Evolutionary conservation across 148 eudicot species (phyloP), one percentile per base, ranked within the genome.

Genomic region (Vaccinium macrocarpon): DNA sequence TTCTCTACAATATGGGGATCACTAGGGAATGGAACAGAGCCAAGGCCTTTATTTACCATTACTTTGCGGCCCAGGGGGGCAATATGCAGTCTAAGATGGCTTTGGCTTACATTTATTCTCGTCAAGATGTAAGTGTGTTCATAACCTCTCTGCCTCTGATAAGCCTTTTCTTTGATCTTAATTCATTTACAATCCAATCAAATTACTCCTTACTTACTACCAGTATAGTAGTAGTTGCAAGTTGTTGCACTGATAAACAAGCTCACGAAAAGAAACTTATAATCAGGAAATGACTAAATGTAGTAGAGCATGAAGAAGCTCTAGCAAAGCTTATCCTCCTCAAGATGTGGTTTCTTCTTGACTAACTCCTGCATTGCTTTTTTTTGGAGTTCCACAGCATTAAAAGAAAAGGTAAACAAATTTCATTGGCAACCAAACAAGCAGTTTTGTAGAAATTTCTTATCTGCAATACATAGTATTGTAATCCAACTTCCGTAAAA

Each of bases 71-170:
- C 9, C 68, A 86, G 21, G 92, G 89, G 1, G 98, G 99, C 18
- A 92, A 93, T 85, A 82, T 92, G 91, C 96, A 93, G 85, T 91
- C 97, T 11, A 97, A 95, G 93, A 91, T 97, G 95, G 97, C 93
- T 13, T 86, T 92, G 29, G 99, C 99, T 76, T 91, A 91, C 80
- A 93, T 91, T 25, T 97, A 97, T 79, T 84, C 92, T 82, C 89
- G 97, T 7, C 99, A 97, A 88, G 95, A 92, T 75, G 99, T 96
- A 86, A 52, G 91, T 27, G 32, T 61, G 29, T 64, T 64, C 71
- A 23, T 29, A 10, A 23, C 23, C 71, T 64, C 27, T 64, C 68
- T 64, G 71, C 71, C 71, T 62, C 27, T 62, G 27, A 21, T 42
- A 42, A 42, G 46, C 10, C 2, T 57, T 57, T 62, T 62, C 10